Percentiles rank a stretch among this genome's conserved stretches.
Conservation (phyloP, 805 yeast species). For the Yarrowia sp. region DNA sequence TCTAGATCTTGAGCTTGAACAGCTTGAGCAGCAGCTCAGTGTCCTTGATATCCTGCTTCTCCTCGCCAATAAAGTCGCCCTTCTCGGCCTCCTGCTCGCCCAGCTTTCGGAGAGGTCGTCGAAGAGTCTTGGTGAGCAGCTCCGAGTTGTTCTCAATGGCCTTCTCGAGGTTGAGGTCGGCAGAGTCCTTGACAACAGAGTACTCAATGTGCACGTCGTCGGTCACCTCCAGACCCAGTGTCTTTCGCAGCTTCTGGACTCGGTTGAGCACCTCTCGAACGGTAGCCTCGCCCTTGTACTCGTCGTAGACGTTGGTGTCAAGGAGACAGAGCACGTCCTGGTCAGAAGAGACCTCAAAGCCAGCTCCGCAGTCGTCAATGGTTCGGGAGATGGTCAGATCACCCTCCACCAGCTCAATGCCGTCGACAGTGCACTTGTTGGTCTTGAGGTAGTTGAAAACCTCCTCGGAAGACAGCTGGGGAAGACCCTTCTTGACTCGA, state of each 20-base stretch:
- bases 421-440: conserved; percentile 82
- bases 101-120: conserved; percentile 54
- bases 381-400: conserved; percentile 90
- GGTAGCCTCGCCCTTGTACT: conserved; percentile 86
- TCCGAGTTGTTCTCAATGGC: conserved; percentile 64
- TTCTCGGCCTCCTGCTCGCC: conserved; percentile 43
- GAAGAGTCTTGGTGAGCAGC: conserved; percentile 72
- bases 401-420: conserved; percentile 79
- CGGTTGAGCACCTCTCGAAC: conserved; percentile 97
- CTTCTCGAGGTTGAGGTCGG: conserved; percentile 41
- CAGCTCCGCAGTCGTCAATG: conserved; percentile 66
- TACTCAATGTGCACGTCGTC: conserved; percentile 92
- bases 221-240: conserved; percentile 89
- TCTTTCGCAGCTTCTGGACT: conserved; percentile 95
- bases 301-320: conserved; percentile 84
- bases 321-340: conserved; percentile 85
- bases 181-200: conserved; percentile 55
- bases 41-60: conserved; percentile 61
- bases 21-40: conserved; percentile 19
- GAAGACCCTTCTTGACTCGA: conserved; percentile 91
- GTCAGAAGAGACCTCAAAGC: conserved; percentile 83
- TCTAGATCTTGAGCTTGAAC: conserved; percentile 17
- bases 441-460: conserved; percentile 69
- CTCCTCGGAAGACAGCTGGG: conserved; percentile 71
- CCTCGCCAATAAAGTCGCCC: conserved; percentile 66